phyloP scores from a whole-genome alignment of 352 stramenopile genomes.

The Blastocystis sp. region DNA sequence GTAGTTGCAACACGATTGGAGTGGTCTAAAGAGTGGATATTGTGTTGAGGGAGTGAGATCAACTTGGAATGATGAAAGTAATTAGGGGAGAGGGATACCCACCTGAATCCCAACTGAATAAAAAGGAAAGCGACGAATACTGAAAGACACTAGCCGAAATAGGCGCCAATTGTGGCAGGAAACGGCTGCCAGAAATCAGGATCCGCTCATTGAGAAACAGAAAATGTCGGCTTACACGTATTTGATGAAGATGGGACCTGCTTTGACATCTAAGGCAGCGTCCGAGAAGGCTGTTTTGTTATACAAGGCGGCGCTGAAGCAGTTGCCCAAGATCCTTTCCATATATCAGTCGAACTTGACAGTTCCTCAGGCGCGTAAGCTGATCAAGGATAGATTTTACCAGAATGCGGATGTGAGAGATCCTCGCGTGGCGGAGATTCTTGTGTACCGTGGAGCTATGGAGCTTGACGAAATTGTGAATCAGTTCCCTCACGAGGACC shows the following conservation, averaged over 20 bases:
- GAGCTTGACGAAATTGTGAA: conserved; percentile 31
- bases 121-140: no score
- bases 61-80: no score
- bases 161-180: no score
- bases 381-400: conserved; percentile 40
- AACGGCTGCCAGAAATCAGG: no score
- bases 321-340: conserved; percentile 45
- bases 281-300: conserved; percentile 28
- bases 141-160: no score
- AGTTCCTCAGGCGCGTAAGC: neutral
- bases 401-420: conserved; percentile 31
- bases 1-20: no score
- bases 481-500: conserved; percentile 34
- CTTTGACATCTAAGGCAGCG: conserved; percentile 17
- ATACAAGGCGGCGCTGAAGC: conserved; percentile 38
- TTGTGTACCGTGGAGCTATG: conserved; percentile 43
- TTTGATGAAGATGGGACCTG: conserved; percentile 50
- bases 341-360: conserved; percentile 38
- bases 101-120: no score
- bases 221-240: conserved; percentile 28
- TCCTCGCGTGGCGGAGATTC: conserved; percentile 50
- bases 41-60: no score
- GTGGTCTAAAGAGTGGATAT: no score
- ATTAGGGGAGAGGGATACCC: no score
- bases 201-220: no score